Evolutionary conservation across 352 stramenopile genomes (phyloP).

Genomic region (Phytophthora cactorum): DNA sequence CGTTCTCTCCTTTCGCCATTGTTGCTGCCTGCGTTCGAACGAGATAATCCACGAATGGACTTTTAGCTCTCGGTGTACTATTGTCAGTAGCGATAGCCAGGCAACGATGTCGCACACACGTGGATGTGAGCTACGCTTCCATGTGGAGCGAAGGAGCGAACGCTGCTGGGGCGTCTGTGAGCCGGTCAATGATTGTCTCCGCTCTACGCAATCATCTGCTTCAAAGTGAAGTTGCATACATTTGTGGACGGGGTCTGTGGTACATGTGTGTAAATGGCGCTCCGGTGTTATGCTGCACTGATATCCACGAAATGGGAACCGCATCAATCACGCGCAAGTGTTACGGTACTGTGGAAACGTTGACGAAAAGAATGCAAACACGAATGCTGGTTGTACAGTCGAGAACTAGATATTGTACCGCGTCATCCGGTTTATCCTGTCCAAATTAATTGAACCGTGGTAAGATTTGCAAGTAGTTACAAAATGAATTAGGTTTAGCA

Average conservation of each 20-base stretch:
- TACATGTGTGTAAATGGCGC: neutral
- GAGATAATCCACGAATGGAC: conserved; percentile 22
- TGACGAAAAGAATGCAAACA: conserved; percentile 1
- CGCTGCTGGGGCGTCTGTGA: conserved; percentile 7
- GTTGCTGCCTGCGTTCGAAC: neutral
- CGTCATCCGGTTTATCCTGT: neutral
- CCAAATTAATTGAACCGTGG: neutral
- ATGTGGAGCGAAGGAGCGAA: conserved; percentile 23
- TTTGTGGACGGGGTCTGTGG: neutral
- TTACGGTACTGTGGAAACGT: neutral
- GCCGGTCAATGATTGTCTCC: conserved; percentile 17
- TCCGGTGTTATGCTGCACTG: neutral
- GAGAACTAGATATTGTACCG: neutral
- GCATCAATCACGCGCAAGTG: conserved; percentile 10
- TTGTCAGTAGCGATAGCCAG: conserved; percentile 15
- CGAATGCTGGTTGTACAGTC: conserved; percentile 1
- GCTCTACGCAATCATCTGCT: conserved; percentile 13
- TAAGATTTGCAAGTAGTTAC: neutral
- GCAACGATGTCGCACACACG: conserved; percentile 19
- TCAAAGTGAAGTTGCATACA: conserved; percentile 18
- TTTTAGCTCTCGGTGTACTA: conserved; percentile 19
- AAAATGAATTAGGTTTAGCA: neutral
- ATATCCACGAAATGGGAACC: conserved; percentile 1
- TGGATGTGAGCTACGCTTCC: conserved; percentile 21
- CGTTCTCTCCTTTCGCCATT: conserved; percentile 36